Evolutionary conservation across 176 grass and related monocot species (phyloP).

Genomic region (Musa troglodytarum): DNA sequence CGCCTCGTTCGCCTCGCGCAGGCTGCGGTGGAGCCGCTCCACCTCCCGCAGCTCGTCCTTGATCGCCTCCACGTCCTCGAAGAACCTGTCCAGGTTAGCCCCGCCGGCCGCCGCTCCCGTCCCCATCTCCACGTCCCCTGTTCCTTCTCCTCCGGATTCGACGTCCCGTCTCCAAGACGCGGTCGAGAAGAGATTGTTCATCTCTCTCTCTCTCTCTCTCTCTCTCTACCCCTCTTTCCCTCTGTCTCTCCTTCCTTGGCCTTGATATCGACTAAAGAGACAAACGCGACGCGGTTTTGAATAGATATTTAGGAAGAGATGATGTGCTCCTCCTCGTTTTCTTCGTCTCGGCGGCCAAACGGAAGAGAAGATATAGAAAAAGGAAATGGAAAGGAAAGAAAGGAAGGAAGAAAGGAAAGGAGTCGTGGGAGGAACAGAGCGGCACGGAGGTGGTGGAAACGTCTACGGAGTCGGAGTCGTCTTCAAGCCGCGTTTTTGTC

Average conservation of each 20-base stretch:
- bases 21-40: constrained; percentile 25
- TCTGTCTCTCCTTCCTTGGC: not conserved
- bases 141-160: constrained; percentile 16
- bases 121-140: constrained; percentile 4
- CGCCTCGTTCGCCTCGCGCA: constrained; percentile 40
- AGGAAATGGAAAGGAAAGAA: too few species aligned
- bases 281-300: not conserved
- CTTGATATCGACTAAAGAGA: not conserved
- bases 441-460: too few species aligned
- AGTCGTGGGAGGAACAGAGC: too few species aligned
- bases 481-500: too few species aligned
- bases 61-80: constrained; percentile 40
- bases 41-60: constrained; percentile 35
- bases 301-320: too few species aligned
- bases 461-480: too few species aligned
- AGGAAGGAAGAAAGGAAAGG: too few species aligned
- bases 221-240: not conserved
- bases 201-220: constrained; percentile 10
- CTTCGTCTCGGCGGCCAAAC: too few species aligned
- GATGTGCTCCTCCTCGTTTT: too few species aligned
- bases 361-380: too few species aligned
- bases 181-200: constrained; percentile 53
- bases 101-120: not conserved
- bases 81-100: constrained; percentile 35
- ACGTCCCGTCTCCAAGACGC: constrained; percentile 42